A percentile compares a stretch with the other conserved stretches of the same genome.
Conservation (phyloP, 352 stramenopile genomes). For the Globisporangium cystogenes region DNA sequence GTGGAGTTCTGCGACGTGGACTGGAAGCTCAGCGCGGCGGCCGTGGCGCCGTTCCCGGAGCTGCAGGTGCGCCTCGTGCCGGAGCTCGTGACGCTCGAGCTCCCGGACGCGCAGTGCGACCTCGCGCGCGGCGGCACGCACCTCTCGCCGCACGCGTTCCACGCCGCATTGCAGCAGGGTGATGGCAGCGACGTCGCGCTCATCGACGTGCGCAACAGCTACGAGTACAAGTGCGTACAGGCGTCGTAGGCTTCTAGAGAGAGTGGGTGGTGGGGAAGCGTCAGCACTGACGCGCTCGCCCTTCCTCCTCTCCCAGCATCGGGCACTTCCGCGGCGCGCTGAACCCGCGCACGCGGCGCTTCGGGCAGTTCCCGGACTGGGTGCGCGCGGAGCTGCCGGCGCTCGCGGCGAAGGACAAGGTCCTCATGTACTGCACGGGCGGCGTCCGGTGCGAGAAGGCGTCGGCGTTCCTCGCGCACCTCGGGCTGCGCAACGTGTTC, state of each 20-base stretch:
- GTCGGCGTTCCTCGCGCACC: conserved; percentile 65
- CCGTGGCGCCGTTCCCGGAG: conserved; percentile 48
- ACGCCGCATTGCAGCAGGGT: conserved; percentile 16
- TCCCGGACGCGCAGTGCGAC: conserved; percentile 48
- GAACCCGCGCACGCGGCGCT: conserved; percentile 77
- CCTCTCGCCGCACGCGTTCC: conserved; percentile 63
- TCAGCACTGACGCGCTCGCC: neutral
- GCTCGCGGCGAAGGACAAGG: conserved; percentile 60
- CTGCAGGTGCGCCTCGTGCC: conserved; percentile 59
- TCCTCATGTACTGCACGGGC: conserved; percentile 87
- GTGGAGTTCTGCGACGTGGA: conserved; percentile 41
- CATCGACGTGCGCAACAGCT: conserved; percentile 75
- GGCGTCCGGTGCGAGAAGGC: conserved; percentile 85
- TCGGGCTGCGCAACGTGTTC: conserved; percentile 66
- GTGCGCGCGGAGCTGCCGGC: conserved; percentile 43
- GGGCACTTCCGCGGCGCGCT: conserved; percentile 69
- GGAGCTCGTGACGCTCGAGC: conserved; percentile 77
- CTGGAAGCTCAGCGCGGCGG: conserved; percentile 75
- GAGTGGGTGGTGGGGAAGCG: neutral
- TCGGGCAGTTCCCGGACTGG: conserved; percentile 75
- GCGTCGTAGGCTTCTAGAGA: neutral
- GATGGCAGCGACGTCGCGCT: conserved; percentile 28
- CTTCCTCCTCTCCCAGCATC: conserved; percentile 21
- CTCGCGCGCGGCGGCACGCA: conserved; percentile 37
- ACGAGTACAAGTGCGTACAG: conserved; percentile 65